These are phyloP conservation scores for Solanum peruvianum DNA, from an alignment of 257 asterid genomes.

Conservation along the genomic window DNA sequence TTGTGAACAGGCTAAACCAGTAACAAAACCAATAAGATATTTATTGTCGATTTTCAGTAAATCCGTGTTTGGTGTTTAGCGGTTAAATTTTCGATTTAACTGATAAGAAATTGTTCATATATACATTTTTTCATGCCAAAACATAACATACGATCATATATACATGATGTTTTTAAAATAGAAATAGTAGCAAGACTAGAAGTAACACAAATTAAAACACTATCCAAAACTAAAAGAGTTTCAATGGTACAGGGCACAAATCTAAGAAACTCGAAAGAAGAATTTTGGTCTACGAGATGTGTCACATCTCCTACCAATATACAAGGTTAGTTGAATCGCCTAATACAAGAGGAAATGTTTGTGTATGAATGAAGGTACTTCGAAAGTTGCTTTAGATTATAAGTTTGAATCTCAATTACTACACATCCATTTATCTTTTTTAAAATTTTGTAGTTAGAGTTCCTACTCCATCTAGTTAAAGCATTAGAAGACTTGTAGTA, in stretches of 20 bases:
- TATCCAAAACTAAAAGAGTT: neutral
- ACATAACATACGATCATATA: neutral
- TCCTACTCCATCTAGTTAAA: neutral
- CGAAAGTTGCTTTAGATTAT: neutral
- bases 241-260: neutral
- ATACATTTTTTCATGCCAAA: neutral
- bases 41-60: neutral
- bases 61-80: neutral
- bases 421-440: neutral
- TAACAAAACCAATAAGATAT: neutral
- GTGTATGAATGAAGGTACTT: neutral
- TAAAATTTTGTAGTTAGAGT: neutral
- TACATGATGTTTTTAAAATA: neutral
- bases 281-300: neutral
- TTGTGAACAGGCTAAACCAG: neutral
- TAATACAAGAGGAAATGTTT: neutral
- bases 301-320: neutral
- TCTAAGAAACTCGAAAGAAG: neutral
- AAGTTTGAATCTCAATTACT: neutral
- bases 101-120: neutral
- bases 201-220: neutral
- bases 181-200: neutral
- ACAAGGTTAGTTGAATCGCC: neutral
- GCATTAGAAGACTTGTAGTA: neutral
- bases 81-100: neutral